Percentiles rank a stretch among this genome's conserved stretches.
phyloP scores from a whole-genome alignment of 805 yeast species.

The Wilhelminamyces savonicus region DNA sequence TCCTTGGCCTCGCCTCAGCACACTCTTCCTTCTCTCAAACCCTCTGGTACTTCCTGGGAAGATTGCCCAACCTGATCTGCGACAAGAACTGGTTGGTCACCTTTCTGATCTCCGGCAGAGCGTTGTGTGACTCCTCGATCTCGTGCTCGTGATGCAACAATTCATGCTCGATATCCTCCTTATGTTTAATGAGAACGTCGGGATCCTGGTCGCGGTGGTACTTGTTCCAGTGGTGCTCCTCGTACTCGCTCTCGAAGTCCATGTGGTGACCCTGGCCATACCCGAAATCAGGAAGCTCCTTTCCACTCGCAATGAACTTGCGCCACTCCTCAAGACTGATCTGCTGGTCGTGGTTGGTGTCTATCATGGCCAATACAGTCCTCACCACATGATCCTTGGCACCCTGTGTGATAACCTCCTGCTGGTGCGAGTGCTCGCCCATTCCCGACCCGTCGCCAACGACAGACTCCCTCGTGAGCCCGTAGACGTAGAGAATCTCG shows the following conservation, averaged over 20 bases:
- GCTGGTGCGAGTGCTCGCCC: constrained; percentile 52
- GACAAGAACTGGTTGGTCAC: constrained; percentile 23
- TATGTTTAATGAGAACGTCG: constrained; percentile 70
- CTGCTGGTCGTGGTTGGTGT: constrained; percentile 58
- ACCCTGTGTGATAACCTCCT: constrained; percentile 45
- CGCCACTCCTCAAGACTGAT: constrained; percentile 68
- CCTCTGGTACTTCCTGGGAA: constrained; percentile 26
- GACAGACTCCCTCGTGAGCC: constrained; percentile 61
- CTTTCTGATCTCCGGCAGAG: constrained; percentile 20
- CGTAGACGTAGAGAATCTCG: constrained; percentile 79
- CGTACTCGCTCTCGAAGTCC: constrained; percentile 90
- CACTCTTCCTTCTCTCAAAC: no score
- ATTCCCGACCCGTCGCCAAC: constrained; percentile 88
- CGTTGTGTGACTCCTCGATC: constrained; percentile 50
- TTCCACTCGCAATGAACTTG: constrained; percentile 52
- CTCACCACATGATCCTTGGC: constrained; percentile 50
- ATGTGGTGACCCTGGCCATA: constrained; percentile 93
- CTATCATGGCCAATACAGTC: constrained; percentile 54
- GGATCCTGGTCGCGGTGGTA: constrained; percentile 76
- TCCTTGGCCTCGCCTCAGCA: no score
- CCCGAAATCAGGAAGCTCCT: constrained; percentile 84
- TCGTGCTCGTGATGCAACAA: constrained; percentile 81
- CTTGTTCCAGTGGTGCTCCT: constrained; percentile 89
- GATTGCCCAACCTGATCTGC: constrained; percentile 22
- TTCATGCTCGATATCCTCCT: constrained; percentile 87